phyloP scores from a whole-genome alignment of 2,329 filamentous ascomycete species.

The Coniella lustricola region DNA sequence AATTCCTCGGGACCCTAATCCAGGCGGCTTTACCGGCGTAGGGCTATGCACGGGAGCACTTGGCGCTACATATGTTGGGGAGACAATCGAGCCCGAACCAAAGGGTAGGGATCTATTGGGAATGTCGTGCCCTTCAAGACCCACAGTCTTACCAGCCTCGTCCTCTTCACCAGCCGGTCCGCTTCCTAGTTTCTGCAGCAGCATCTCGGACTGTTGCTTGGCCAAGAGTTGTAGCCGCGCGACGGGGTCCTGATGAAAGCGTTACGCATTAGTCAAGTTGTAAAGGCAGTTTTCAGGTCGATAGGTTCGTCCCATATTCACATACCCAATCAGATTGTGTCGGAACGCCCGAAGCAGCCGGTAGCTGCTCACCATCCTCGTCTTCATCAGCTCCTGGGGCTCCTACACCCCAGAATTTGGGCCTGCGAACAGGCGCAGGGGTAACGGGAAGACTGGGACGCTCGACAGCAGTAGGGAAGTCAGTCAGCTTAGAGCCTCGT shows the following conservation, averaged over 20 bases:
- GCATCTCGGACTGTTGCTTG: constrained; percentile 55
- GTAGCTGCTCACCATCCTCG: constrained; percentile 53
- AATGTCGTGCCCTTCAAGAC: constrained; percentile 27
- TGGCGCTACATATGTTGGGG: constrained; percentile 38
- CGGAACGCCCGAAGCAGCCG: constrained; percentile 75
- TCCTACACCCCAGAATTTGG: constrained; percentile 57
- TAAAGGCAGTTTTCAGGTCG: constrained; percentile 46
- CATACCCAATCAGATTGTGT: constrained; percentile 91
- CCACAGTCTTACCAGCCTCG: not conserved
- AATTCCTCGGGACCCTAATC: constrained; percentile 20
- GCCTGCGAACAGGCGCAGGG: constrained; percentile 68
- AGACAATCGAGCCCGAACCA: constrained; percentile 41
- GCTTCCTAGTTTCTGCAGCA: constrained; percentile 46
- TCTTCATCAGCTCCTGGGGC: constrained; percentile 39
- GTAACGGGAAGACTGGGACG: constrained; percentile 86
- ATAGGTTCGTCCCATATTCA: constrained; percentile 50
- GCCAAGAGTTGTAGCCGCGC: constrained; percentile 64
- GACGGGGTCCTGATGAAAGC: constrained; percentile 57
- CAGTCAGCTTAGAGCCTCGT: constrained; percentile 62
- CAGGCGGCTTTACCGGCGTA: constrained; percentile 25
- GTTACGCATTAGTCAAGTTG: constrained; percentile 47
- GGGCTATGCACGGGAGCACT: constrained; percentile 32
- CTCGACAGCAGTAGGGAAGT: constrained; percentile 78
- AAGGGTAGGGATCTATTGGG: constrained; percentile 45
- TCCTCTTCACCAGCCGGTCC: constrained; percentile 19